phyloP scores from a whole-genome alignment of 1,284 basidiomycete species.

The Ceratobasidium sp. region DNA sequence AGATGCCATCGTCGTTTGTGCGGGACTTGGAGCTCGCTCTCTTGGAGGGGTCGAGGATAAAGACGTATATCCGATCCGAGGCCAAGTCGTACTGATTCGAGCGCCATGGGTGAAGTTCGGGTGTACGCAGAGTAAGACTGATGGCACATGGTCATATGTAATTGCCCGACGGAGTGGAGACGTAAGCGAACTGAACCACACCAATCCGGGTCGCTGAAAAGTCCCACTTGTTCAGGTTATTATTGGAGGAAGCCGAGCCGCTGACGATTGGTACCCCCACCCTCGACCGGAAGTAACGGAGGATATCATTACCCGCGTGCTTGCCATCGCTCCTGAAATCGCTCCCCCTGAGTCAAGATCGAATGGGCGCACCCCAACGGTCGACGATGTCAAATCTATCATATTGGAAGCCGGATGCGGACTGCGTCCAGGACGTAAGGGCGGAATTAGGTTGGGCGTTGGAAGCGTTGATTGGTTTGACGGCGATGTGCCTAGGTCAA shows the following conservation, averaged over 20 bases:
- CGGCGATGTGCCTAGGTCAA: constrained; percentile 47
- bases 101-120: constrained; percentile 68
- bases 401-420: constrained; percentile 77
- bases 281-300: constrained; percentile 72
- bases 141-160: constrained; percentile 71
- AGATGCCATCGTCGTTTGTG: constrained; percentile 48
- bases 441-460: constrained; percentile 62
- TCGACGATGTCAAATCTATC: constrained; percentile 73
- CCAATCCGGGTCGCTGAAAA: too few species aligned
- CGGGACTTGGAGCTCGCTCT: constrained; percentile 67
- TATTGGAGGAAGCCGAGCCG: constrained; percentile 72
- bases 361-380: constrained; percentile 62
- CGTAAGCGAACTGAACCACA: constrained; percentile 64
- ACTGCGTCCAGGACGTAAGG: constrained; percentile 63
- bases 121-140: constrained; percentile 57
- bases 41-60: constrained; percentile 65
- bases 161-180: constrained; percentile 78
- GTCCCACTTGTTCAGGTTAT: constrained; percentile 64
- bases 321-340: constrained; percentile 75
- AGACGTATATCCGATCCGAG: constrained; percentile 59
- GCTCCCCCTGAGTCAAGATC: constrained; percentile 65
- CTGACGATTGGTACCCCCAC: constrained; percentile 72
- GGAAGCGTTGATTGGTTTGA: constrained; percentile 53
- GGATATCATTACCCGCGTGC: constrained; percentile 70
- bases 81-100: constrained; percentile 35